Conservation (phyloP, 2,329 filamentous ascomycete genomes). For the Botrytis medusae region DNA sequence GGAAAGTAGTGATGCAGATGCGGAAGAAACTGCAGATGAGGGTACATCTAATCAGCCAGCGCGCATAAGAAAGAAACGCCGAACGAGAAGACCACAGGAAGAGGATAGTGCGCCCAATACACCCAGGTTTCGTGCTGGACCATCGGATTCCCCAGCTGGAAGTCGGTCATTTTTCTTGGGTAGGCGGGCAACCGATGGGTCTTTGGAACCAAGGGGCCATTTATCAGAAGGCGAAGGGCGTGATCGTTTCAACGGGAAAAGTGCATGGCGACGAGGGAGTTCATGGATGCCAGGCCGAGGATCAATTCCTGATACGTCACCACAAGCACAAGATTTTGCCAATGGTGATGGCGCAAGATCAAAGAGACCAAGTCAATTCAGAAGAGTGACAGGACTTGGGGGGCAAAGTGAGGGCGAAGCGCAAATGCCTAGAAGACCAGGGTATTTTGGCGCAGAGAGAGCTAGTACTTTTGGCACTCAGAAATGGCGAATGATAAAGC, state of each 20-base stretch:
- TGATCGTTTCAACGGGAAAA: constrained; percentile 56
- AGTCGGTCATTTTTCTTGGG: constrained; percentile 48
- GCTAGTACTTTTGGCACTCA: constrained; percentile 74
- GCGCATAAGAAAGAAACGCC: constrained; percentile 63
- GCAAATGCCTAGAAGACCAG: constrained; percentile 56
- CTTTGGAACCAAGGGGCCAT: constrained; percentile 58
- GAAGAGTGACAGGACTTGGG: constrained; percentile 60
- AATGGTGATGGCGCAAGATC: constrained; percentile 50
- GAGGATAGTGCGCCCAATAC: constrained; percentile 63
- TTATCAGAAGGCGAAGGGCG: constrained; percentile 75
- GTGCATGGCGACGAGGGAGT: constrained; percentile 58
- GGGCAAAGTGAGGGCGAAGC: constrained; percentile 66
- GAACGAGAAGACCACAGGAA: constrained; percentile 56
- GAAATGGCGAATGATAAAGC: constrained; percentile 92
- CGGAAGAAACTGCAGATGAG: constrained; percentile 84
- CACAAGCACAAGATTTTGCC: constrained; percentile 44
- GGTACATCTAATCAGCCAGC: constrained; percentile 48
- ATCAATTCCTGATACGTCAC: constrained; percentile 50
- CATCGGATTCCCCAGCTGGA: constrained; percentile 35
- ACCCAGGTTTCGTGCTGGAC: constrained; percentile 44
- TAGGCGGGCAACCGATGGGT: constrained; percentile 63
- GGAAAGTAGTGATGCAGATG: constrained; percentile 74
- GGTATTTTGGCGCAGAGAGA: constrained; percentile 59
- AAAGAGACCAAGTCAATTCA: constrained; percentile 61
- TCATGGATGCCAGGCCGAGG: constrained; percentile 48